Base-by-base conservation (phyloP, 2,329 filamentous ascomycete species). In the Knoxdaviesia proteae region DNA sequence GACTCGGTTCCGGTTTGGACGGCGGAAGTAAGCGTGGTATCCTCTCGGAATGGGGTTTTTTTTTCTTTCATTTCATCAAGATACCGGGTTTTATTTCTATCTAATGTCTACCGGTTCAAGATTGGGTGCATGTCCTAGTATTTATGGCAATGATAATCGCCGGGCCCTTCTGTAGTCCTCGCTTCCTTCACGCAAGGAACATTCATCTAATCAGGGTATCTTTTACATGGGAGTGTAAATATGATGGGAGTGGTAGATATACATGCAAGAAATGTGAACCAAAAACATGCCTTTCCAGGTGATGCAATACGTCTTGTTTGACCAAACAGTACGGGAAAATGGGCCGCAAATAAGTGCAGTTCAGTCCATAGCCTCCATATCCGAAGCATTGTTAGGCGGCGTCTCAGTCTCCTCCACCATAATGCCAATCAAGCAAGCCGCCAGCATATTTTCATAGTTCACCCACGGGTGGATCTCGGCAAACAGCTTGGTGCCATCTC, bases 401-500 rank as follows among this genome's bases (percentile, higher is more conserved):
- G 39, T 63, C 62, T 54, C 54, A 0, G 55, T 53, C 52, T 80
- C 77, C 0, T 70, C 68, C 5, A 80, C 74, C 43, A 75, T 57
- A 41, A 80, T 60, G 1, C 77, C 77, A 10, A 81, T 60, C 46
- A 80, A 56, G 52, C 75, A 80, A 5, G 67, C 67, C 32, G 67
- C 60, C 45, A 81, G 55, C 77, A 81, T 81, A 3, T 71, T 72
- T 59, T 80, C 76, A 52, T 75, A 79, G 56, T 80, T 81, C 31
- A 81, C 77, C 77, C 77, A 81, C 2, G 75, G 71, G 53, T 81
- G 77, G 6, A 79, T 64, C 58, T 80, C 72, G 6, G 68, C 71
- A 56, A 80, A 81, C 45, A 81, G 51, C 53, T 63, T 65, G 2
- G 69, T 77, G 34, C 69, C 75, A 53, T 80, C 76, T 44, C 67